A percentile compares a stretch with the other conserved stretches of the same genome.
Evolutionary conservation across 495 filamentous ascomycete genomes (phyloP).

Genomic region (Echria macrotheca): DNA sequence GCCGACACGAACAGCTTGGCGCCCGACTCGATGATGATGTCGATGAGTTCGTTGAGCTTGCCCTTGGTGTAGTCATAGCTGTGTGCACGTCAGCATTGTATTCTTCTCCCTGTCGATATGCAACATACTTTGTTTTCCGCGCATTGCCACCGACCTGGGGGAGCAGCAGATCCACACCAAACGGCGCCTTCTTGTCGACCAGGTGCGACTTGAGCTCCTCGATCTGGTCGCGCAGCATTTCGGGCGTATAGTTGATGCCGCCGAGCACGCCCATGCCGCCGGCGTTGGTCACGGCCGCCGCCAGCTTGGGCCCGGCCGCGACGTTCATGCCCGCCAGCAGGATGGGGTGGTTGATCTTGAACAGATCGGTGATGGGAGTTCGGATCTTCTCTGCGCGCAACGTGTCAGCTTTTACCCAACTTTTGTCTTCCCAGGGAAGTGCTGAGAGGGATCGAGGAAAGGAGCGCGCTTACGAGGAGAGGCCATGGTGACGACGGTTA

Average conservation of each 20-base stretch:
- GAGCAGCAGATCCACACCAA: constrained; percentile 91
- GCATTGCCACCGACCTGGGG: constrained; percentile 92
- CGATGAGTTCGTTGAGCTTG: constrained; percentile 85
- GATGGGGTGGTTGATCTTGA: constrained; percentile 95
- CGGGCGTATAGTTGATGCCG: constrained; percentile 92
- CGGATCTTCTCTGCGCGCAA: constrained; percentile 66
- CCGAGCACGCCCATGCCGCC: constrained; percentile 95
- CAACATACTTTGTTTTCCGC: constrained; percentile 82
- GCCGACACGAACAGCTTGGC: constrained; percentile 94
- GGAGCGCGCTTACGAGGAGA: constrained; percentile 64
- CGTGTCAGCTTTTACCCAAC: constrained; percentile 22
- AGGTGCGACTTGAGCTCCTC: constrained; percentile 87
- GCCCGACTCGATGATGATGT: constrained; percentile 86
- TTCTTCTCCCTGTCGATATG: neutral
- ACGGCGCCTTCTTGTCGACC: constrained; percentile 93
- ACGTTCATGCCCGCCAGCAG: constrained; percentile 99
- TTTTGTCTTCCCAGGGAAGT: neutral
- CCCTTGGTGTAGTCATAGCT: constrained; percentile 99
- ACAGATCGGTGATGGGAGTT: constrained; percentile 85
- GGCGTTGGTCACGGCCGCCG: constrained; percentile 94
- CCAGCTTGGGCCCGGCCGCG: constrained; percentile 92
- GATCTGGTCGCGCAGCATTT: constrained; percentile 94
- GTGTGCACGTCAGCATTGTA: constrained; percentile 8
- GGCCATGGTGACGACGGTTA: constrained; percentile 61
- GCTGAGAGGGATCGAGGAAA: neutral